Percentiles rank a stretch among this genome's conserved stretches.
phyloP scores from a whole-genome alignment of 2,329 filamentous ascomycete genomes.

The Ceratocystis destructans region DNA sequence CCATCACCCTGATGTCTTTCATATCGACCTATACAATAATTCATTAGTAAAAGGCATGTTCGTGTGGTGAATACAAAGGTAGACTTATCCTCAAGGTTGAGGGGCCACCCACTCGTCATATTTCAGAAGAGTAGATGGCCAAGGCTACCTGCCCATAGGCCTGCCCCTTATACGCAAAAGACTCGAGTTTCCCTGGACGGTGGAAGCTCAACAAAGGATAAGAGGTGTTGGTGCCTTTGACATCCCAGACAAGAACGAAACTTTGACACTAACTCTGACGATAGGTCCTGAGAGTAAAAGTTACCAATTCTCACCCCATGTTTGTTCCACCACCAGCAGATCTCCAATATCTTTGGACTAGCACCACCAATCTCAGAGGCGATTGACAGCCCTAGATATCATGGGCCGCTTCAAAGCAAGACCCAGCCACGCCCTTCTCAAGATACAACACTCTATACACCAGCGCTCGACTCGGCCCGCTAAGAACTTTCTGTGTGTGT shows the following conservation, averaged over 20 bases:
- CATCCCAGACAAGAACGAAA: conserved; percentile 65
- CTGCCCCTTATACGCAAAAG: background rate
- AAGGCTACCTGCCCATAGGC: background rate
- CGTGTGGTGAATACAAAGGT: background rate
- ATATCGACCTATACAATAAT: background rate
- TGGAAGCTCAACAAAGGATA: background rate
- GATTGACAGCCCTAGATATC: background rate
- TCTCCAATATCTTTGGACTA: conserved; percentile 19
- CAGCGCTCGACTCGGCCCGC: conserved; percentile 21
- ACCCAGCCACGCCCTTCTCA: background rate
- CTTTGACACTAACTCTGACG: conserved; percentile 82
- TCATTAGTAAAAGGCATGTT: background rate
- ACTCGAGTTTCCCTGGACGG: background rate
- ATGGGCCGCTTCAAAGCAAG: background rate
- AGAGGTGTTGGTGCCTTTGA: conserved; percentile 1
- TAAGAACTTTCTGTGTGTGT: conserved; percentile 55
- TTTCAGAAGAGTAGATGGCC: conserved; percentile 3
- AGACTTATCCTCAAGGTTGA: conserved; percentile 11
- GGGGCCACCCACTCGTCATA: conserved; percentile 6
- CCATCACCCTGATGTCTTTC: background rate
- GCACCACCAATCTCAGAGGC: conserved; percentile 14
- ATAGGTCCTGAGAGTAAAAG: conserved; percentile 56
- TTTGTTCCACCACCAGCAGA: conserved; percentile 17
- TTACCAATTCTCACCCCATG: conserved; percentile 11
- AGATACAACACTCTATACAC: background rate